Percentiles rank a stretch among this genome's conserved stretches.
These are phyloP conservation scores for Cystobasidium pallidum DNA, from an alignment of 1,284 basidiomycete genomes.

Conservation along the genomic window DNA sequence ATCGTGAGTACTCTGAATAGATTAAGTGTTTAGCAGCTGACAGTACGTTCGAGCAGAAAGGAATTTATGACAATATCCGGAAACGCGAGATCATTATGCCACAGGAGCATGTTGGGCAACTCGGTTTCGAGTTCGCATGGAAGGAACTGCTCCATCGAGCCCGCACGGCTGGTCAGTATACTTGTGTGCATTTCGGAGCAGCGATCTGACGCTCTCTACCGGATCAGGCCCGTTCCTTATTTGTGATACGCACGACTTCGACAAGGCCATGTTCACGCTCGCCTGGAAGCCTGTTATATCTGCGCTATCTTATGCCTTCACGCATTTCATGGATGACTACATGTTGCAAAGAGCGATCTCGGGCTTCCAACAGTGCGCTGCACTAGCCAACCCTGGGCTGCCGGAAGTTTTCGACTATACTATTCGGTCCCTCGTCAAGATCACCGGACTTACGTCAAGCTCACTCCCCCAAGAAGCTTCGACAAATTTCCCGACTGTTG, in stretches of 20 bases:
- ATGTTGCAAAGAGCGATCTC: constrained; percentile 92
- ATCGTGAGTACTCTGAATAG: constrained; percentile 64
- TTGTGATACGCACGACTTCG: constrained; percentile 78
- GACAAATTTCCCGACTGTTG: constrained; percentile 84
- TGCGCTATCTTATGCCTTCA: constrained; percentile 69
- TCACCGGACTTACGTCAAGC: constrained; percentile 50
- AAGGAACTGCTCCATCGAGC: constrained; percentile 87
- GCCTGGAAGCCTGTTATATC: constrained; percentile 92
- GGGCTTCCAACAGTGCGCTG: constrained; percentile 94
- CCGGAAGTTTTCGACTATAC: constrained; percentile 97
- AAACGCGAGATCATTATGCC: constrained; percentile 96
- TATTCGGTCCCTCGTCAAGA: constrained; percentile 82
- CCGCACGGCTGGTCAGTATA: constrained; percentile 69
- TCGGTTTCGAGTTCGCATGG: constrained; percentile 99
- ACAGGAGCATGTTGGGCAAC: constrained; percentile 93
- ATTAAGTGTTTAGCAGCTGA: neutral
- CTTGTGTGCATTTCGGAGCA: neutral
- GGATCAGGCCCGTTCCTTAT: constrained; percentile 71
- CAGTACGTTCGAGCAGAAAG: constrained; percentile 62
- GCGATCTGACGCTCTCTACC: constrained; percentile 17
- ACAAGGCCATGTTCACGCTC: constrained; percentile 87
- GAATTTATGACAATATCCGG: constrained; percentile 90
- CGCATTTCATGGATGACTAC: constrained; percentile 93
- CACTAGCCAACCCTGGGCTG: constrained; percentile 84
- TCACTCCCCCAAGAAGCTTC: constrained; percentile 59